Percentiles rank a stretch among this genome's conserved stretches.
phyloP scores from a whole-genome alignment of 768 basidiomycete genomes.

The Naganishia kalamii region DNA sequence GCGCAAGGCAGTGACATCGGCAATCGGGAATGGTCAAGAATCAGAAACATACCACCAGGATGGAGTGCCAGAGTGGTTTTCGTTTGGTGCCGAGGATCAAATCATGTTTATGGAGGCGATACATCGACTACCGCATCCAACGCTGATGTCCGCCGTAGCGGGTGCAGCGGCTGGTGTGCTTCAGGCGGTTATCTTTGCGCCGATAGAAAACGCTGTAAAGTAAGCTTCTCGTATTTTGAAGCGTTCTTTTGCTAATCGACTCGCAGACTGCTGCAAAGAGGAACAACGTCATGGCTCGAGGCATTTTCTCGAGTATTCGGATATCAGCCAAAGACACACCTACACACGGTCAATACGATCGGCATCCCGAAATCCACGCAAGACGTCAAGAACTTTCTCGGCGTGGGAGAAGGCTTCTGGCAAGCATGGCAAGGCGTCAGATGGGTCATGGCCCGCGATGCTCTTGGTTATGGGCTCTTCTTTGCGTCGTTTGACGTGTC shows the following conservation, averaged over 20 bases:
- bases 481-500: conserved; percentile 45
- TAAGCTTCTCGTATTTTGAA: conserved; percentile 17
- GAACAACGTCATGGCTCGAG: conserved; percentile 22
- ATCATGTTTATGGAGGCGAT: conserved; percentile 21
- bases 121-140: conserved; percentile 33
- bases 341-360: background rate
- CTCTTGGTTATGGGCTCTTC: conserved; percentile 40
- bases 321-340: background rate
- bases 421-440: conserved; percentile 39
- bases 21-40: background rate
- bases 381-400: conserved; percentile 24
- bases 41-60: conserved; percentile 37
- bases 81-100: conserved; percentile 20
- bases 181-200: conserved; percentile 41
- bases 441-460: conserved; percentile 40
- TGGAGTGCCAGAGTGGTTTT: conserved; percentile 64
- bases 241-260: background rate
- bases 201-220: conserved; percentile 43
- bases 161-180: conserved; percentile 40
- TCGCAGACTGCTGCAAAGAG: conserved; percentile 16
- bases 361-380: conserved; percentile 19
- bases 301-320: conserved; percentile 21
- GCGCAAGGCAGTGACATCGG: background rate
- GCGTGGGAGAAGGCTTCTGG: conserved; percentile 15
- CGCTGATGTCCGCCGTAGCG: conserved; percentile 38